Percentiles rank a stretch among this genome's conserved stretches.
These are phyloP conservation scores for Monoraphidium neglectum DNA, from an alignment of 139 green algal genomes.

Conservation along the genomic window DNA sequence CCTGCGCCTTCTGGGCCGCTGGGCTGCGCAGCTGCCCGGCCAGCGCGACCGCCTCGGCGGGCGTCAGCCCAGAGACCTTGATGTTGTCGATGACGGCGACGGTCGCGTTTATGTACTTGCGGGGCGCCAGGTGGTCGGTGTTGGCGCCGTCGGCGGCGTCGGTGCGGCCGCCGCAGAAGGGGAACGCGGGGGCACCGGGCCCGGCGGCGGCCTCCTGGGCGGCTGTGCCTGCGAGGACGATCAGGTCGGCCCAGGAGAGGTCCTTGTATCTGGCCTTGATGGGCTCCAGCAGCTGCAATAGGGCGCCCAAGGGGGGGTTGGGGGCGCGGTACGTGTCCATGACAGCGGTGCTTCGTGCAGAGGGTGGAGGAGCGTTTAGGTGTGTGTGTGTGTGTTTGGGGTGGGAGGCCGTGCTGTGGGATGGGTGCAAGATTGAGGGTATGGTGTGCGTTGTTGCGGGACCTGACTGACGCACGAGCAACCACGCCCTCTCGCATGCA, in stretches of 20 bases:
- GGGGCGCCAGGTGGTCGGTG: slow-evolving; percentile 11
- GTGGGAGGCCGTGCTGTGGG: too few species aligned
- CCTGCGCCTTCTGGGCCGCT: neutral
- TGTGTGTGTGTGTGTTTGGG: too few species aligned
- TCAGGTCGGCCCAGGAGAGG: slow-evolving; percentile 38
- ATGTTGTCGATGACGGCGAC: slow-evolving; percentile 19
- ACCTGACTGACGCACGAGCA: too few species aligned
- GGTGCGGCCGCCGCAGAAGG: slow-evolving; percentile 35
- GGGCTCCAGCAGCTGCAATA: slow-evolving; percentile 1
- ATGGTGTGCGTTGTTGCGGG: too few species aligned
- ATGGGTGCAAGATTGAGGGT: too few species aligned
- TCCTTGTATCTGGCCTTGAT: neutral
- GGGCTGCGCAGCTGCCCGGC: slow-evolving; percentile 10
- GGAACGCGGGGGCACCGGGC: neutral
- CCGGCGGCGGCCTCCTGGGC: slow-evolving; percentile 19
- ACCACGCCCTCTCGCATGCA: too few species aligned
- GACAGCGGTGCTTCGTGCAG: too few species aligned
- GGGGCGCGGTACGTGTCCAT: too few species aligned
- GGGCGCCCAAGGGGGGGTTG: too few species aligned
- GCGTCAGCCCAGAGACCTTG: slow-evolving; percentile 19
- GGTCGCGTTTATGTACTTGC: slow-evolving; percentile 6
- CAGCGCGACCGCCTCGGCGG: slow-evolving; percentile 27
- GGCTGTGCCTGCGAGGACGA: slow-evolving; percentile 37
- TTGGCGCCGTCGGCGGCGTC: slow-evolving; percentile 18
- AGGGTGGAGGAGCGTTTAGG: too few species aligned